Conservation (phyloP, 805 yeast genomes). For the Blastobotrys robertii region DNA sequence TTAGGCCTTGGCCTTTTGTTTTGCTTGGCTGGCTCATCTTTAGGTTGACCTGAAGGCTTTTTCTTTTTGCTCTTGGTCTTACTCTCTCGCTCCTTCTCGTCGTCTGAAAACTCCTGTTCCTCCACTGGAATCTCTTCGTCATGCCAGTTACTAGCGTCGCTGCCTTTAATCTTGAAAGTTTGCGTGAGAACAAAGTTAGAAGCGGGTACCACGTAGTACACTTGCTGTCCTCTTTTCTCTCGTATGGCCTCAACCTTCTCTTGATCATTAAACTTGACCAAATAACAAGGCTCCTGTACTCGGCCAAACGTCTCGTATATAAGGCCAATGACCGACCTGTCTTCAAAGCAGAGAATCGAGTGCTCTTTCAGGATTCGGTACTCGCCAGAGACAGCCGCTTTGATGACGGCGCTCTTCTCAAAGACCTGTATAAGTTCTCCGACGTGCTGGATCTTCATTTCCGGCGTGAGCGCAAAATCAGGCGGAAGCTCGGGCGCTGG, state of each 20-base stretch:
- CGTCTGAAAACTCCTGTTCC: constrained; percentile 93
- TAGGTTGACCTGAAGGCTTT: constrained; percentile 16
- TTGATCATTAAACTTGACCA: constrained; percentile 52
- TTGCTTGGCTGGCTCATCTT: constrained; percentile 25
- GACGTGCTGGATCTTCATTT: constrained; percentile 57
- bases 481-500: constrained; percentile 58
- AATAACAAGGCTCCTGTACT: constrained; percentile 67
- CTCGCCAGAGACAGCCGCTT: constrained; percentile 73
- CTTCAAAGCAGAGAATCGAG: constrained; percentile 69
- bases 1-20: neutral
- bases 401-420: constrained; percentile 61
- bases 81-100: constrained; percentile 71
- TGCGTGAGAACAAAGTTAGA: constrained; percentile 75
- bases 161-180: constrained; percentile 65
- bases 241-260: constrained; percentile 41
- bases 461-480: constrained; percentile 47
- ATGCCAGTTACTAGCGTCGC: constrained; percentile 89
- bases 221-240: constrained; percentile 44
- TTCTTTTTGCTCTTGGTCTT: constrained; percentile 57
- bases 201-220: constrained; percentile 69
- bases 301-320: constrained; percentile 87
- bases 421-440: constrained; percentile 65
- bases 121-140: constrained; percentile 92
- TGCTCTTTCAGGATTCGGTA: constrained; percentile 65
- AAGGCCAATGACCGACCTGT: constrained; percentile 61